Evolutionary conservation across 352 stramenopile species (phyloP).

Genomic region (Globisporangium megalacanthum): DNA sequence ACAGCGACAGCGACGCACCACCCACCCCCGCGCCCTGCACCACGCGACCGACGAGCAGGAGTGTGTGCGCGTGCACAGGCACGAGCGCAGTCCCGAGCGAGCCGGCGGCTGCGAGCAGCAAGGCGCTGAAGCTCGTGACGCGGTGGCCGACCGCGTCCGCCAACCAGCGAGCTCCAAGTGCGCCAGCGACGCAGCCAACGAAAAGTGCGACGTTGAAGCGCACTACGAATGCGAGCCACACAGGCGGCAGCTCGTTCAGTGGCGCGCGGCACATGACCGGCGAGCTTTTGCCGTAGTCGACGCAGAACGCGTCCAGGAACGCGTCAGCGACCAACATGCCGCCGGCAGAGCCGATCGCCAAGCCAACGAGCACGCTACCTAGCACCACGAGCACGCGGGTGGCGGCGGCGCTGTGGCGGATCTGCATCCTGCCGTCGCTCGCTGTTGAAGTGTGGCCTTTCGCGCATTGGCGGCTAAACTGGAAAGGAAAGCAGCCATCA

Average conservation of each 20-base stretch:
- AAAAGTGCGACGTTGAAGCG: constrained; percentile 41
- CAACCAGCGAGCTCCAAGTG: constrained; percentile 21
- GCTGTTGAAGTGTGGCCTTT: constrained; percentile 4
- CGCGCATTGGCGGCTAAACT: too few relatives aligned
- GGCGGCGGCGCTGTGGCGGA: constrained; percentile 20
- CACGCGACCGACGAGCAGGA: constrained; percentile 24
- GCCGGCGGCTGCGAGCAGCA: constrained; percentile 31
- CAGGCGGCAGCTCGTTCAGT: constrained; percentile 18
- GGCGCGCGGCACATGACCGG: constrained; percentile 11
- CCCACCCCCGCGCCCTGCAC: constrained; percentile 35
- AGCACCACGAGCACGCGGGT: constrained; percentile 26
- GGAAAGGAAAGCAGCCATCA: too few relatives aligned
- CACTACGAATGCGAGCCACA: constrained; percentile 38
- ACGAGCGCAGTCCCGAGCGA: constrained; percentile 26
- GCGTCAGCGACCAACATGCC: constrained; percentile 39
- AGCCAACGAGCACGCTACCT: constrained; percentile 52
- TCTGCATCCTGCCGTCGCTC: not conserved
- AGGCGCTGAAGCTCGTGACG: constrained; percentile 28
- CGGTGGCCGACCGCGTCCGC: constrained; percentile 33
- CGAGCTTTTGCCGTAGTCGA: constrained; percentile 37
- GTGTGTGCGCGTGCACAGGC: constrained; percentile 14
- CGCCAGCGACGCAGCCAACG: constrained; percentile 32
- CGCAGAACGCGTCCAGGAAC: constrained; percentile 39
- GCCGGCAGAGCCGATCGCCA: constrained; percentile 35
- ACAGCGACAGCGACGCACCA: constrained; percentile 41